Evolutionary conservation across 306 rosid genomes (phyloP).

Genomic region (Cicer bijugum): DNA sequence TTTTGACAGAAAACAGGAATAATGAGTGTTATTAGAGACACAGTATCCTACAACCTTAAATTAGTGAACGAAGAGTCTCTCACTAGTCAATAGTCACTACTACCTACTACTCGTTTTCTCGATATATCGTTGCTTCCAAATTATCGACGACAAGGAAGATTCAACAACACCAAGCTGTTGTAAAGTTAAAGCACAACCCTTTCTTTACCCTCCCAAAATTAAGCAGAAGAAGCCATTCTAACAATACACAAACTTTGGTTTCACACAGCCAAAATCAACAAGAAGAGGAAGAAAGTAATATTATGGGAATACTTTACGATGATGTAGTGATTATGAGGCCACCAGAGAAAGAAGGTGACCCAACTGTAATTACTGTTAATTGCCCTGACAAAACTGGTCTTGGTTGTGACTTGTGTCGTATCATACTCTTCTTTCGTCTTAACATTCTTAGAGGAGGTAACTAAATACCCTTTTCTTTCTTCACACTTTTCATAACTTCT

Average conservation of each 20-base stretch:
- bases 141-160: background rate
- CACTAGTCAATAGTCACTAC: background rate
- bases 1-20: background rate
- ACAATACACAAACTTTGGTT: too few species aligned
- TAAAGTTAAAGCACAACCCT: too few species aligned
- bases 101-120: background rate
- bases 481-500: background rate
- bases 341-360: constrained; percentile 72
- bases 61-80: background rate
- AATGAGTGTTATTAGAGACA: background rate
- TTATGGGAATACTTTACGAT: constrained; percentile 79
- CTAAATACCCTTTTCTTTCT: background rate
- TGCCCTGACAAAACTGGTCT: constrained; percentile 98
- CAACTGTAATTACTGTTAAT: constrained; percentile 77
- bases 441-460: constrained; percentile 93
- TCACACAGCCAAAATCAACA: background rate
- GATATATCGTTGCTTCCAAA: constrained; percentile 8
- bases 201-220: too few species aligned
- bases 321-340: constrained; percentile 74
- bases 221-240: too few species aligned
- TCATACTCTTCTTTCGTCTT: constrained; percentile 91
- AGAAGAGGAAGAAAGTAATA: constrained; percentile 24
- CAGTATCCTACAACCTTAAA: background rate
- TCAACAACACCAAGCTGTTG: too few species aligned
- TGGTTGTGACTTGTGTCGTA: constrained; percentile 92